Conservation (phyloP, 2,329 filamentous ascomycete genomes). For the Aspergillus sp. region DNA sequence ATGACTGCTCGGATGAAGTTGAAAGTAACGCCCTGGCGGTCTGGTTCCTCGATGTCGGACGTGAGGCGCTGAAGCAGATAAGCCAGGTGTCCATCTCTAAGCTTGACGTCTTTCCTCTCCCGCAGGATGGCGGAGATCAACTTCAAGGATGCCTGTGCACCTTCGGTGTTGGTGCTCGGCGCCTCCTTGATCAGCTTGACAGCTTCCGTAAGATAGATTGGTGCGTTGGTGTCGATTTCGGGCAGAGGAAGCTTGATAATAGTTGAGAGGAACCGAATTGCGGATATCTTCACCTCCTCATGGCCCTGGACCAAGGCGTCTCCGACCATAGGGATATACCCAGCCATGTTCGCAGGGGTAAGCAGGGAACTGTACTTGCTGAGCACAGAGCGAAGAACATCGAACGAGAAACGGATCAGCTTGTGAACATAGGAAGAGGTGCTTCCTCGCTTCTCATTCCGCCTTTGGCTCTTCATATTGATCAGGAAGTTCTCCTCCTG, state of each 20-base stretch:
- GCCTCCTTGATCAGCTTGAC: conserved; percentile 78
- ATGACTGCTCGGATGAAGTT: conserved; percentile 90
- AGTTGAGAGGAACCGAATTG: conserved; percentile 81
- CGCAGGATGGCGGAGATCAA: conserved; percentile 82
- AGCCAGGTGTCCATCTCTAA: conserved; percentile 82
- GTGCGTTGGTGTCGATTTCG: conserved; percentile 69
- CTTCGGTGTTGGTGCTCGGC: conserved; percentile 77
- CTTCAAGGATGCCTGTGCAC: conserved; percentile 86
- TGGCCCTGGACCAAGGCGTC: conserved; percentile 83
- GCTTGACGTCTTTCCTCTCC: conserved; percentile 73
- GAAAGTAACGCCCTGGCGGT: conserved; percentile 91
- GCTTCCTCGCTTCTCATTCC: conserved; percentile 70
- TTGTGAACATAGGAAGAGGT: conserved; percentile 85
- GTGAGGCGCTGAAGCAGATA: conserved; percentile 81
- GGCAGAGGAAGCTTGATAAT: conserved; percentile 82
- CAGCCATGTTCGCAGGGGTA: conserved; percentile 76
- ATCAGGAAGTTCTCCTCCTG: conserved; percentile 69
- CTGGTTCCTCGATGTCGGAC: conserved; percentile 87
- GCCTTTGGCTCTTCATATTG: conserved; percentile 75
- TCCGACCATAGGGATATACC: conserved; percentile 86
- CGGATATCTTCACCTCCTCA: conserved; percentile 89
- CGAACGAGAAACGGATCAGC: conserved; percentile 82
- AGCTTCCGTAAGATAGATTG: conserved; percentile 83
- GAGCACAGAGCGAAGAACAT: conserved; percentile 81
- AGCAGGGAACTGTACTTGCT: conserved; percentile 83